Percentiles rank a stretch among this genome's conserved stretches.
phyloP scores from a whole-genome alignment of 2,329 filamentous ascomycete species.

The Sporothrix protearum region DNA sequence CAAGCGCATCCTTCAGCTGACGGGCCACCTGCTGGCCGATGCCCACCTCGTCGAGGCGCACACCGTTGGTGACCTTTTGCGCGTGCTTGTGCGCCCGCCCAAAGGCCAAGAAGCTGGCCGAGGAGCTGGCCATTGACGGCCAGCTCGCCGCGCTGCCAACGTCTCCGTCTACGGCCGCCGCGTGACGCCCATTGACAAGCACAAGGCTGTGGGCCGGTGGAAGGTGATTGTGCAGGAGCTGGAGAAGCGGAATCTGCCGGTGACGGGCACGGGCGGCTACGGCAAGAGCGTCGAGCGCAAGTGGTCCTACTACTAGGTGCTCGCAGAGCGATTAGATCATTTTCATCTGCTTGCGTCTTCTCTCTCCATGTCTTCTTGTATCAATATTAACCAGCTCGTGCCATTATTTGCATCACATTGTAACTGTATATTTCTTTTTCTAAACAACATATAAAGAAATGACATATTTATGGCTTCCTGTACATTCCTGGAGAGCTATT shows the following conservation, averaged over 20 bases:
- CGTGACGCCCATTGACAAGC: constrained; percentile 67
- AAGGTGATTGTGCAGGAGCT: constrained; percentile 39
- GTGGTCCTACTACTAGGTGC: constrained; percentile 24
- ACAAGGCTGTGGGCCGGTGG: constrained; percentile 50
- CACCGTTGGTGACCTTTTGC: constrained; percentile 54
- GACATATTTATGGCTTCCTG: background rate
- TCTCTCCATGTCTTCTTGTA: no score
- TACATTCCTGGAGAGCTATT: no score
- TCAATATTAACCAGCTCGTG: background rate
- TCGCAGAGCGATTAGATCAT: no score
- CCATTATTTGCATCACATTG: background rate
- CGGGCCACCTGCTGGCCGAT: constrained; percentile 73
- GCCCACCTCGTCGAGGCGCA: constrained; percentile 56
- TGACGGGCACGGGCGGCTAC: constrained; percentile 32
- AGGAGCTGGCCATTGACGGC: constrained; percentile 50
- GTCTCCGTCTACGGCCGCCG: constrained; percentile 63
- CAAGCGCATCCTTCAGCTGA: constrained; percentile 78
- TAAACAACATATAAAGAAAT: constrained; percentile 1
- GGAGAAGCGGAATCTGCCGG: constrained; percentile 32
- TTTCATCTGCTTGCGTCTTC: no score
- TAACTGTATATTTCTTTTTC: background rate
- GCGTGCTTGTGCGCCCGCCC: constrained; percentile 50
- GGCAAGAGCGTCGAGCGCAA: constrained; percentile 28
- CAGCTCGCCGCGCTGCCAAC: constrained; percentile 58
- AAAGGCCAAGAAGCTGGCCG: constrained; percentile 61